Conservation (phyloP, 129 eudicot genomes). For the Chrysanthemum makinoi region DNA sequence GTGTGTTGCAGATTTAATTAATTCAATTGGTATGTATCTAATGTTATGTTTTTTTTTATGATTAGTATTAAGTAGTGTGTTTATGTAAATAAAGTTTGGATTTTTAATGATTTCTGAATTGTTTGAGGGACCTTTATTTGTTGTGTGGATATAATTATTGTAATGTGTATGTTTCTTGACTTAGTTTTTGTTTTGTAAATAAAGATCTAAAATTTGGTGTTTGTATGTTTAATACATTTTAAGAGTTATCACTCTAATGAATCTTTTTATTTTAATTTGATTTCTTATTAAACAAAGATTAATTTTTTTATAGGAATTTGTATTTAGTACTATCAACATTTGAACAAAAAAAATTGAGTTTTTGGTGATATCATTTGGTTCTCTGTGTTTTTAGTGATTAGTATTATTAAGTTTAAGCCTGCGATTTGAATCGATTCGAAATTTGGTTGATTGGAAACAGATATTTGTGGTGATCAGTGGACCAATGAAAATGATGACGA, state of each 20-base stretch:
- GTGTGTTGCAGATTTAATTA: constrained; percentile 25
- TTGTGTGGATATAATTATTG: neutral
- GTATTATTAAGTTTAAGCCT: neutral
- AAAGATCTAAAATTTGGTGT: neutral
- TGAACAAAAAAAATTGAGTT: too few species aligned
- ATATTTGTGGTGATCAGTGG: constrained; percentile 28
- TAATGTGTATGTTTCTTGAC: neutral
- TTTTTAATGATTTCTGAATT: neutral
- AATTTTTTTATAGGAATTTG: too few species aligned
- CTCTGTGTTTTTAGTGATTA: neutral
- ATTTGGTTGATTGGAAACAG: constrained; percentile 29
- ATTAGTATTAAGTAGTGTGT: neutral
- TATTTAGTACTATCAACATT: neutral
- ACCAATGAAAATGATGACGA: constrained; percentile 50
- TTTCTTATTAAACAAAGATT: too few species aligned
- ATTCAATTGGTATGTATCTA: constrained; percentile 24
- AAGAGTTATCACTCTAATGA: too few species aligned
- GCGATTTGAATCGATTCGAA: constrained; percentile 15
- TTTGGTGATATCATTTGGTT: too few species aligned
- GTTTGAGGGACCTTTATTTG: neutral
- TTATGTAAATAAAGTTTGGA: constrained; percentile 12
- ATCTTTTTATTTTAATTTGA: too few species aligned
- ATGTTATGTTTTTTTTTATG: neutral
- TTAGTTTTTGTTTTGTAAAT: neutral
- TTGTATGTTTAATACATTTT: too few species aligned